Evolutionary conservation across 2,329 filamentous ascomycete species (phyloP).

Genomic region (Hymenoscyphus occultus): DNA sequence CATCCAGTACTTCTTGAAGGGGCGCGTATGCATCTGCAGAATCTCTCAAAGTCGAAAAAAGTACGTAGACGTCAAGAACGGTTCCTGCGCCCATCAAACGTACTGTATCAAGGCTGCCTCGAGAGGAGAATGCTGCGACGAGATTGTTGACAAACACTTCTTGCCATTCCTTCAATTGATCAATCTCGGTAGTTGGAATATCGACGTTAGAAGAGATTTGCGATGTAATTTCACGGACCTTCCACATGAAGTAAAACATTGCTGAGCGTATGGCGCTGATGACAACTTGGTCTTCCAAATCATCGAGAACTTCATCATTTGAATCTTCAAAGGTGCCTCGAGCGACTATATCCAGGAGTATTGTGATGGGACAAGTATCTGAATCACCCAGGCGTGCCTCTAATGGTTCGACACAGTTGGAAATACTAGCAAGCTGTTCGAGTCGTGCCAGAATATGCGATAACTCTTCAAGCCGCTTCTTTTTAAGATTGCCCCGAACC

Average conservation of each 20-base stretch:
- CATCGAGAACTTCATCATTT: constrained; percentile 64
- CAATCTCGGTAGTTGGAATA: constrained; percentile 57
- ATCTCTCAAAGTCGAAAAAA: constrained; percentile 68
- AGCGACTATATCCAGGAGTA: constrained; percentile 68
- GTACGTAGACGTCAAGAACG: constrained; percentile 76
- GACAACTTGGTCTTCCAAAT: constrained; percentile 75
- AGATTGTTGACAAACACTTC: constrained; percentile 59
- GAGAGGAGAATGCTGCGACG: constrained; percentile 65
- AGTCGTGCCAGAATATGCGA: constrained; percentile 75
- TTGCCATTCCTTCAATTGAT: constrained; percentile 55
- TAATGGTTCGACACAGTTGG: constrained; percentile 71
- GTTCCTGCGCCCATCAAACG: constrained; percentile 72
- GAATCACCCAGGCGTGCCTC: constrained; percentile 56
- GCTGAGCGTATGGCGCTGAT: constrained; percentile 71
- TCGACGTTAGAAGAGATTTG: constrained; percentile 52
- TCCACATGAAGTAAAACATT: constrained; percentile 96
- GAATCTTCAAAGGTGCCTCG: constrained; percentile 69
- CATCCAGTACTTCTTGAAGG: constrained; percentile 62
- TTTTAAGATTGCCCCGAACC: constrained; percentile 64
- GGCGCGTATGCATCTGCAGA: constrained; percentile 50
- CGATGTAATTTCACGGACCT: constrained; percentile 60
- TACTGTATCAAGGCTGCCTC: constrained; percentile 71
- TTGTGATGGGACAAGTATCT: constrained; percentile 56
- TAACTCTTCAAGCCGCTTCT: constrained; percentile 64
- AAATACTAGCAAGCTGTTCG: constrained; percentile 74